Evolutionary conservation across 495 filamentous ascomycete genomes (phyloP), one percentile per base, ranked within the genome.

Genomic region (Thozetella sp.): DNA sequence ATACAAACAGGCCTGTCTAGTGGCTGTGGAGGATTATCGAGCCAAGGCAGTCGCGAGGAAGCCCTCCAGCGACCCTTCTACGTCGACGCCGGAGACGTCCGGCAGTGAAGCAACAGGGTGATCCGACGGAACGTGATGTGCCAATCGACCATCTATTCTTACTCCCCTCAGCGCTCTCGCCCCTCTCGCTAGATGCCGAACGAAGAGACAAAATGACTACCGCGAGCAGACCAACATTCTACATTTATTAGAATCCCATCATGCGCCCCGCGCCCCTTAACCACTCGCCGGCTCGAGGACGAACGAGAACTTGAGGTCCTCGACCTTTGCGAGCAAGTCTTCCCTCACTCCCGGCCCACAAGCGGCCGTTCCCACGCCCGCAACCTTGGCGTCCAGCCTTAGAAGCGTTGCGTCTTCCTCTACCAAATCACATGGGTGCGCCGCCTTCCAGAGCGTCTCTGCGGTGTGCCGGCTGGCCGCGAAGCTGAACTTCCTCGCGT

Each of bases 261-360:
- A n/a, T n/a, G n/a, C n/a, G n/a, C n/a, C n/a, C n/a, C n/a, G n/a
- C n/a, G n/a, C n/a, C n/a, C n/a, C n/a, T n/a, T n/a, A 48, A n/a
- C 43, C 43, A 48, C 43, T 20, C 11, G 43, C 20, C 10, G 56
- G 25, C 48, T 65, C 62, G 51, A 72, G 45, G 0, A 54, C 25
- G 50, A 70, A 72, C 24, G 53, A 58, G 48, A 72, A 72, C 25
- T 43, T 61, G 57, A 68, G 59, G 26, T 68, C 63, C 59, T 66
- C 63, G 20, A 70, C 67, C 19, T 57, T 58, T 27, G 66, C 69
- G 30, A 66, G 27, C 59, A 70, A 56, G 54, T 86, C 72, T 20
- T 86, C 79, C 67, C 80, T 69, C 1, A 83, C 83, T 22, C 74
- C 73, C 0, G 85, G 86, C n/a, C 86, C 86, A 68, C 85, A 88